phyloP scores from a whole-genome alignment of 768 basidiomycete species.

The Trametes gibbosa region DNA sequence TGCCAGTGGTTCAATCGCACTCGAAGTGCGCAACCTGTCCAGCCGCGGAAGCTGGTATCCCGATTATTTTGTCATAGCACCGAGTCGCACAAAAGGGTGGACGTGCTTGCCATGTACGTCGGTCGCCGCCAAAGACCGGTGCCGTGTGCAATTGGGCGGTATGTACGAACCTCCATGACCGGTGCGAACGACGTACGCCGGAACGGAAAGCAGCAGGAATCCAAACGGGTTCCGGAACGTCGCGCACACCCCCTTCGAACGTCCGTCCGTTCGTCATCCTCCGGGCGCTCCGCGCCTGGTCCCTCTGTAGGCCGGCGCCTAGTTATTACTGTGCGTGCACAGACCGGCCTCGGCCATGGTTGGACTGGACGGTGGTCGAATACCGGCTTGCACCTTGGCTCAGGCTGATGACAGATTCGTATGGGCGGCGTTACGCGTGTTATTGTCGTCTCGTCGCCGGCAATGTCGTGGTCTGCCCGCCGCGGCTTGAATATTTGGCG shows the following conservation, averaged over 20 bases:
- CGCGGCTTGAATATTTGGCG: too few relatives aligned
- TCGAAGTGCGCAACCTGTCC: background rate
- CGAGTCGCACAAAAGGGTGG: background rate
- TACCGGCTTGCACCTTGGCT: background rate
- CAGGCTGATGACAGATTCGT: background rate
- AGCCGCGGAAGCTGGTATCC: background rate
- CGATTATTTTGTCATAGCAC: background rate
- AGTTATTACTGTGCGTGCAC: background rate
- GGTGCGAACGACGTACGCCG: background rate
- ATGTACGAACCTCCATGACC: background rate
- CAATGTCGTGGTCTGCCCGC: background rate
- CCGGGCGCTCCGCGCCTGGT: constrained; percentile 1
- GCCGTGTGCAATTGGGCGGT: background rate
- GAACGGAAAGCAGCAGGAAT: background rate
- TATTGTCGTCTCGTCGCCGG: background rate
- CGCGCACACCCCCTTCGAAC: background rate
- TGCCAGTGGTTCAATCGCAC: background rate
- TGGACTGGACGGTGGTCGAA: background rate
- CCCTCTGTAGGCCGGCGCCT: background rate
- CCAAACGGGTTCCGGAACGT: background rate
- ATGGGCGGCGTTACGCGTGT: background rate
- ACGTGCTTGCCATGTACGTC: background rate
- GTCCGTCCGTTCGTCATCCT: background rate
- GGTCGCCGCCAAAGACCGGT: background rate
- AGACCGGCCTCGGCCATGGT: background rate